Percentiles rank a stretch among this genome's conserved stretches.
Evolutionary conservation across 1,284 basidiomycete species (phyloP).

Genomic region (Omphalotus olearius): DNA sequence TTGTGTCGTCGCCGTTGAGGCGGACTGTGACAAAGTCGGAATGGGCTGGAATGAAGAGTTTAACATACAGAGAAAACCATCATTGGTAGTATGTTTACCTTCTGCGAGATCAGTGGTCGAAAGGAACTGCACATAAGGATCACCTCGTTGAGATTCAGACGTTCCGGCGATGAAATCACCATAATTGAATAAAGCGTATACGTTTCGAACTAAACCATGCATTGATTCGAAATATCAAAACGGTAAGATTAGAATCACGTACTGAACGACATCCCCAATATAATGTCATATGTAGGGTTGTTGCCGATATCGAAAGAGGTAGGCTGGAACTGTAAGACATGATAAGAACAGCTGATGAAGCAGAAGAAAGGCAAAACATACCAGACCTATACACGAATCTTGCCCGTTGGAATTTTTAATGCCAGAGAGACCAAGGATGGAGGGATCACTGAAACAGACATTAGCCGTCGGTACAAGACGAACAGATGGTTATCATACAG

Average conservation of each 20-base stretch:
- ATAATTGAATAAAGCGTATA: constrained; percentile 57
- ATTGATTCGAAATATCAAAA: constrained; percentile 2
- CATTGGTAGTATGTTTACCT: constrained; percentile 22
- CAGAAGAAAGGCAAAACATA: constrained; percentile 22
- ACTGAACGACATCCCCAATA: constrained; percentile 57
- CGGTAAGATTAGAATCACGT: constrained; percentile 20
- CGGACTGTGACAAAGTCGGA: constrained; percentile 49
- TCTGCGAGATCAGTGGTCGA: constrained; percentile 41
- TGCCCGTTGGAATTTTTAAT: constrained; percentile 30
- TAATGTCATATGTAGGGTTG: constrained; percentile 36
- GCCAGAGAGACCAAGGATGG: constrained; percentile 25
- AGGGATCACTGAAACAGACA: constrained; percentile 26
- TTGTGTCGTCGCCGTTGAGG: constrained; percentile 45
- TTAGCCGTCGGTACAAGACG: constrained; percentile 11
- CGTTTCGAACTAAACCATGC: constrained; percentile 40
- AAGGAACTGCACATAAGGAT: constrained; percentile 60
- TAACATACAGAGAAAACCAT: neutral
- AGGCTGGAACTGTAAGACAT: constrained; percentile 41
- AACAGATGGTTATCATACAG: constrained; percentile 23
- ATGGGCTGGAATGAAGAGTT: constrained; percentile 27
- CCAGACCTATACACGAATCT: constrained; percentile 43
- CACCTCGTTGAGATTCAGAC: constrained; percentile 23
- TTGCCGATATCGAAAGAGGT: constrained; percentile 31
- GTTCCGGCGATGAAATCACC: constrained; percentile 49
- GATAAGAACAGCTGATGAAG: neutral